A percentile compares a stretch with the other conserved stretches of the same genome.
Evolutionary conservation across 345 rosid species (phyloP).

Genomic region (Brassica juncea): DNA sequence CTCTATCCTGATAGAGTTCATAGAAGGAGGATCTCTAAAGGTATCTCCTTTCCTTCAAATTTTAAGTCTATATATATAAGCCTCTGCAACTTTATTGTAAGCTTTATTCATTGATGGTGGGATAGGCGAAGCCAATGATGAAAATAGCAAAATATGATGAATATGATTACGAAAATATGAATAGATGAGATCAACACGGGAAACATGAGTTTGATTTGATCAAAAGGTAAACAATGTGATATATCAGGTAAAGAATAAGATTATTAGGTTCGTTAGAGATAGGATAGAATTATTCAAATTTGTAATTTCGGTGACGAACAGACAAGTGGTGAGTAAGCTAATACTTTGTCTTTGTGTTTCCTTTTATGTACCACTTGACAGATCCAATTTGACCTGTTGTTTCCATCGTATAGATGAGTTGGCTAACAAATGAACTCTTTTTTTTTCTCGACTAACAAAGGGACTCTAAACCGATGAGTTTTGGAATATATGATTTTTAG

Average conservation of each 20-base stretch:
- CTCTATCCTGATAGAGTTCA: constrained; percentile 75
- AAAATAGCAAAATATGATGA: neutral
- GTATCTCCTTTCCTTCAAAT: constrained; percentile 34
- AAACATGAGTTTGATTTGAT: neutral
- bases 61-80: neutral
- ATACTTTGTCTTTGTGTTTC: neutral
- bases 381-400: neutral
- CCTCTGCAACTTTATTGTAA: neutral
- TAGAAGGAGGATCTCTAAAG: constrained; percentile 84
- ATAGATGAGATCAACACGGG: neutral
- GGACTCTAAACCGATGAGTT: neutral
- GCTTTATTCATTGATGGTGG: neutral
- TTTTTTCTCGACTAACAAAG: neutral
- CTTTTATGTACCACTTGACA: neutral
- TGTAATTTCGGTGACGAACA: neutral
- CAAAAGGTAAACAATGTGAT: neutral
- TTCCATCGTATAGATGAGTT: neutral
- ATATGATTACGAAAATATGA: neutral
- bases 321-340: neutral
- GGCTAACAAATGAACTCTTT: neutral
- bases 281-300: neutral
- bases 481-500: neutral
- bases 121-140: neutral
- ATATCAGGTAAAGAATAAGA: neutral
- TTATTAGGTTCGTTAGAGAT: neutral